These are phyloP conservation scores for Earliella scabrosa DNA, from an alignment of 1,284 basidiomycete genomes.

Conservation along the genomic window DNA sequence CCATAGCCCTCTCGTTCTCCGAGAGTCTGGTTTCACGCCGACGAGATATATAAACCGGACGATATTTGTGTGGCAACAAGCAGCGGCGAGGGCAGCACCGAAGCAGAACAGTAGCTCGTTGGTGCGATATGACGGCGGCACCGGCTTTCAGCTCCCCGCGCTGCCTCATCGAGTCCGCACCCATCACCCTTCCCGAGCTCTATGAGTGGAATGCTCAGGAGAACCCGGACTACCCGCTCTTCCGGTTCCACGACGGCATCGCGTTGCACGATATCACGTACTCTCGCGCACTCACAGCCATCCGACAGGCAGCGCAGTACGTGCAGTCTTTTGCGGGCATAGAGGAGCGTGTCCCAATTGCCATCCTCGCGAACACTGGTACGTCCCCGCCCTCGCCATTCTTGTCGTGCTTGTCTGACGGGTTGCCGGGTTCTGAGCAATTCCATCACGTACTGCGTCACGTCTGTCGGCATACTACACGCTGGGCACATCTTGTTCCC, in stretches of 20 bases:
- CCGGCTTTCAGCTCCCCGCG: constrained; percentile 1
- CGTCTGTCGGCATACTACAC: constrained; percentile 33
- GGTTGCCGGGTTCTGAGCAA: constrained; percentile 22
- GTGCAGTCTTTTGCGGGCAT: background rate
- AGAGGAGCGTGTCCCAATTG: constrained; percentile 3
- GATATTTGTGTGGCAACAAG: too few relatives aligned
- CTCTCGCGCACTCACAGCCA: background rate
- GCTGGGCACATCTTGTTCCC: constrained; percentile 35
- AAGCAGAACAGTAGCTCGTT: too few relatives aligned
- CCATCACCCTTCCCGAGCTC: constrained; percentile 3
- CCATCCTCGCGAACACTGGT: constrained; percentile 24
- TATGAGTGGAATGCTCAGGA: constrained; percentile 9
- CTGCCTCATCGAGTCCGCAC: background rate
- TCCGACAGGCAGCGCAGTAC: background rate
- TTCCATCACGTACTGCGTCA: constrained; percentile 36
- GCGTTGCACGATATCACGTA: constrained; percentile 2
- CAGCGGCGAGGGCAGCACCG: too few relatives aligned
- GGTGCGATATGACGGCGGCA: background rate
- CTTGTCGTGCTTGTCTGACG: background rate
- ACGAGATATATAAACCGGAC: too few relatives aligned
- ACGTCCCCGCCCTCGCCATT: background rate
- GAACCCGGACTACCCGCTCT: constrained; percentile 10
- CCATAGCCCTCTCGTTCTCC: too few relatives aligned
- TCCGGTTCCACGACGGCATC: constrained; percentile 1
- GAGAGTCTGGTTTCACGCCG: too few relatives aligned